A percentile compares a stretch with the other conserved stretches of the same genome.
Conservation (phyloP, 345 rosid species). For the Arabidopsis arenosa region DNA sequence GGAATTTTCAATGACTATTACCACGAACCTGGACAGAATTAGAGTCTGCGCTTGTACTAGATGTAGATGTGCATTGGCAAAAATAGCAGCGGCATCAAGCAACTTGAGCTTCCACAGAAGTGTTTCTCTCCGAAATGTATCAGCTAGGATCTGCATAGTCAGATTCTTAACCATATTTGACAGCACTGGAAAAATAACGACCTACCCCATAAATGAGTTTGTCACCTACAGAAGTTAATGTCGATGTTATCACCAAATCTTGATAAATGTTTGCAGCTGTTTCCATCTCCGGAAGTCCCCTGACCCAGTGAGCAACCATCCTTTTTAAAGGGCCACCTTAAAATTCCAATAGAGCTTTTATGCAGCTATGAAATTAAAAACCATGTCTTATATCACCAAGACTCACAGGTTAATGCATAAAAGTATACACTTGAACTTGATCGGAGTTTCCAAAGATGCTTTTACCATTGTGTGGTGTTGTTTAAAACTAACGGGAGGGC, state of each 20-base stretch:
- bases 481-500: slow-evolving; percentile 14
- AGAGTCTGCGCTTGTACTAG: slow-evolving; percentile 70
- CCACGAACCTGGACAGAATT: slow-evolving; percentile 62
- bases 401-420: slow-evolving; percentile 23
- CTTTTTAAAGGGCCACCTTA: slow-evolving; percentile 61
- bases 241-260: slow-evolving; percentile 56
- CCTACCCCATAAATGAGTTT: slow-evolving; percentile 2
- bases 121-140: slow-evolving; percentile 59
- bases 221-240: slow-evolving; percentile 58
- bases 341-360: slow-evolving; percentile 30
- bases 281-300: slow-evolving; percentile 61
- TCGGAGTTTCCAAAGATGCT: slow-evolving; percentile 3
- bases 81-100: slow-evolving; percentile 66
- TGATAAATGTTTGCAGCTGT: slow-evolving; percentile 49
- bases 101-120: slow-evolving; percentile 77
- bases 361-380: slow-evolving; percentile 33
- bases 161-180: slow-evolving; percentile 36
- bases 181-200: slow-evolving; percentile 15
- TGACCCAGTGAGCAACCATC: slow-evolving; percentile 52
- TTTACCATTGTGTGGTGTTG: slow-evolving; percentile 11
- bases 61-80: slow-evolving; percentile 74
- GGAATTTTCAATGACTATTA: slow-evolving; percentile 1
- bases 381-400: slow-evolving; percentile 31
- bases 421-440: slow-evolving; percentile 12
- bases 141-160: slow-evolving; percentile 61